Percentiles rank a stretch among this genome's conserved stretches.
These are phyloP conservation scores for Paspalum notatum DNA, from an alignment of 176 grass and related monocot genomes.

Conservation along the genomic window DNA sequence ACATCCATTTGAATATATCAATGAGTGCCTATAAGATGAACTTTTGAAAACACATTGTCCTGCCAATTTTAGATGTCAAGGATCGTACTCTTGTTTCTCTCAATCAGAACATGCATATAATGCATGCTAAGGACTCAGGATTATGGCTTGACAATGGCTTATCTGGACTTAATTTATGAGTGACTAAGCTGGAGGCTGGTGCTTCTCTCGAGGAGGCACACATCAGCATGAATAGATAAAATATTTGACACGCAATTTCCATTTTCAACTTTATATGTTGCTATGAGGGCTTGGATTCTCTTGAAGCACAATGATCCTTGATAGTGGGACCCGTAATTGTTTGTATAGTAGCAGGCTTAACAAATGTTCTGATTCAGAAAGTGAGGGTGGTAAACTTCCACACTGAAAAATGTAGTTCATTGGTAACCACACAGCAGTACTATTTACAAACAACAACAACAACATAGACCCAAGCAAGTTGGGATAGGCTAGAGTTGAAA, in stretches of 20 bases:
- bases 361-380: not conserved
- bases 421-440: not conserved
- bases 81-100: conserved; percentile 11
- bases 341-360: not conserved
- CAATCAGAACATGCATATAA: conserved; percentile 2
- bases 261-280: not conserved
- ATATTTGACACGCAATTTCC: conserved; percentile 2
- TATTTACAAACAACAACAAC: not conserved
- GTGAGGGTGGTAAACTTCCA: conserved; percentile 1
- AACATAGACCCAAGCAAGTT: no score
- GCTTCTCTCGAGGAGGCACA: not conserved
- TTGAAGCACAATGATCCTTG: not conserved
- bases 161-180: conserved; percentile 11
- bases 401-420: not conserved
- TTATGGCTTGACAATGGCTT: conserved; percentile 23
- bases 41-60: conserved; percentile 17
- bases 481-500: no score
- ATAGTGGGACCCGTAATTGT: not conserved
- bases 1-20: not conserved
- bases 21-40: not conserved
- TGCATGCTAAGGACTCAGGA: not conserved
- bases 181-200: not conserved
- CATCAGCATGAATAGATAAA: conserved; percentile 9
- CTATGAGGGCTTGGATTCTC: not conserved
- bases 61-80: conserved; percentile 18